phyloP scores from a whole-genome alignment of 2,329 filamentous ascomycete species.

The Metarhizium guizhouense region DNA sequence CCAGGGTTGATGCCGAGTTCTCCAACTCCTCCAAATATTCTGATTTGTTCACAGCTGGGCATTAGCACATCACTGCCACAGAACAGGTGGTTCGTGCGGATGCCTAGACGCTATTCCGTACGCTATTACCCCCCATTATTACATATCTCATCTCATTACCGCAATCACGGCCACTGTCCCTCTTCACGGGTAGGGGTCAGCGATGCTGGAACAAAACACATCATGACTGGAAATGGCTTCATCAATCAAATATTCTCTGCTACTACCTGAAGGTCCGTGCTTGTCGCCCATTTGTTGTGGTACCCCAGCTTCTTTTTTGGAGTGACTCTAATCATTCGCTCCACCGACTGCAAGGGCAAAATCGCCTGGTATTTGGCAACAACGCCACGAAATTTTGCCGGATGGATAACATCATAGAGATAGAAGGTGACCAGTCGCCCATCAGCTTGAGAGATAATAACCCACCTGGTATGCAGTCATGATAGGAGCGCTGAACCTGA shows the following conservation, averaged over 20 bases:
- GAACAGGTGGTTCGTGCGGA: too few species aligned
- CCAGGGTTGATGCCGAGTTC: too few species aligned
- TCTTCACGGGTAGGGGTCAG: not conserved
- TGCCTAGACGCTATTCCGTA: not conserved
- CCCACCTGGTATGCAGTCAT: too few species aligned
- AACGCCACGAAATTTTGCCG: not conserved
- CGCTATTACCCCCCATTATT: too few species aligned
- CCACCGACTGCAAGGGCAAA: too few species aligned
- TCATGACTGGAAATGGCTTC: too few species aligned
- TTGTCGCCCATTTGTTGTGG: not conserved
- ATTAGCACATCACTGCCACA: too few species aligned
- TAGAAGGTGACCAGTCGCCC: not conserved
- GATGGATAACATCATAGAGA: not conserved
- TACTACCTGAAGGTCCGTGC: not conserved
- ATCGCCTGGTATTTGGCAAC: not conserved
- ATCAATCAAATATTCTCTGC: too few species aligned
- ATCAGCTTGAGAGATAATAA: not conserved
- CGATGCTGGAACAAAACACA: too few species aligned
- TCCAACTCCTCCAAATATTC: not conserved
- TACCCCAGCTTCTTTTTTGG: not conserved
- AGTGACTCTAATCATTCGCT: too few species aligned
- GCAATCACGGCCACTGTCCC: not conserved
- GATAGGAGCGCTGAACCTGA: too few species aligned
- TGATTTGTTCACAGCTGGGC: too few species aligned
- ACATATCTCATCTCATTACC: not conserved